Evolutionary conservation across 371 early-diverging fungal species (phyloP), one percentile per base, ranked within the genome.

Genomic region (Apophysomyces variabilis): DNA sequence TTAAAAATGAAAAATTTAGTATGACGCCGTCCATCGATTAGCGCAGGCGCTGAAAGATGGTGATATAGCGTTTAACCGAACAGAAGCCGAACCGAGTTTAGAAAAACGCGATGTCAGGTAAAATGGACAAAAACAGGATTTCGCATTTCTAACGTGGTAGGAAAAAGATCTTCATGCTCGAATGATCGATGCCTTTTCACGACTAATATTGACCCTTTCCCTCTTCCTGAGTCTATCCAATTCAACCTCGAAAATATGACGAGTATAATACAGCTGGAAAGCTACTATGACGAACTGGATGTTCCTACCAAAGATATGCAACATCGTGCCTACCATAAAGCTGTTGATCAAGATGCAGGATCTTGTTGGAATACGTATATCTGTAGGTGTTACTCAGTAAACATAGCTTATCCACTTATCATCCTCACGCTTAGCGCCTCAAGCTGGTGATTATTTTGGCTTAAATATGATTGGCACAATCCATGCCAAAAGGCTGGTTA

Each of bases 131-230:
- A 41, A 47, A 32, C 6, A 7, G 8, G 26, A 39, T 21, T 32
- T 1, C 60, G 5, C 57, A 14, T 58, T 56, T 13, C 41, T 50
- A 58, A 61, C 32, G 3, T 26, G 32, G 32, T 26, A 44, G 1
- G 11, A 21, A 46, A 56, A 66, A 85, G 85, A 65, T 70, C 87
- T 4, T 82, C 84, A 3, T 87, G 89, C 70, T 69, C 66, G 38
- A 87, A 89, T 62, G 89, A 89, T 65, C 77, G 75, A 61, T 89
- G 89, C 57, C 68, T 89, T 56, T 89, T 89, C 59, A 72, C 73
- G 37, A 87, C 87, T 35, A 86, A 73, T 56, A 74, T 87, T 37
- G 76, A 80, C 16, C 78, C 79, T 7, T 83, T 85, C 65, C 83
- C 87, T 1, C 44, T 47, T 18, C 41, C 38, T 11, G 43, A 16